phyloP scores from a whole-genome alignment of 805 yeast species.

The Candida jianshihensis region DNA sequence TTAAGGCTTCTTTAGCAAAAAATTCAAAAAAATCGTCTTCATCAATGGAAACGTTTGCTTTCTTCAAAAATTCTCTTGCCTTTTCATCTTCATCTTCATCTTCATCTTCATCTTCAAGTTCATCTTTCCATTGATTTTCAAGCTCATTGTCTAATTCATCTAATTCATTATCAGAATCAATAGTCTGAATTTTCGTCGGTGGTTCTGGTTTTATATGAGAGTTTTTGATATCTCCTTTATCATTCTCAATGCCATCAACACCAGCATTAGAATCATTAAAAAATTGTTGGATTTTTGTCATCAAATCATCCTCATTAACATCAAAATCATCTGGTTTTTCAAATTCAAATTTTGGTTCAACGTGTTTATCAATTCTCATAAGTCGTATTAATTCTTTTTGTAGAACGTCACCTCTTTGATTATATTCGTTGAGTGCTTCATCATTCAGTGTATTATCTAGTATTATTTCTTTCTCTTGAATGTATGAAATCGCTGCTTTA shows the following conservation, averaged over 20 bases:
- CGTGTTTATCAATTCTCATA: slow-evolving; percentile 14
- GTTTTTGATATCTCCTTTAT: slow-evolving; percentile 1
- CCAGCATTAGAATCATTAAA: slow-evolving; percentile 20
- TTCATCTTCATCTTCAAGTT: slow-evolving; percentile 4
- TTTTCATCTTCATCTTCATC: slow-evolving; percentile 20
- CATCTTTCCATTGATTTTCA: background rate
- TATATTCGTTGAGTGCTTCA: slow-evolving; percentile 10
- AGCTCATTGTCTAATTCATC: too few relatives aligned
- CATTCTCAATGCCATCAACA: slow-evolving; percentile 15
- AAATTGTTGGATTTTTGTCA: slow-evolving; percentile 19
- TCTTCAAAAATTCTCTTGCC: slow-evolving; percentile 23
- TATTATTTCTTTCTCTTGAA: background rate
- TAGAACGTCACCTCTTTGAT: slow-evolving; percentile 15
- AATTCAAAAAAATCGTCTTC: slow-evolving; percentile 69
- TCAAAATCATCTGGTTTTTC: slow-evolving; percentile 6
- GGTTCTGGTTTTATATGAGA: background rate
- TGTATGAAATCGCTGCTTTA: background rate
- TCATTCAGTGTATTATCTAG: slow-evolving; percentile 6
- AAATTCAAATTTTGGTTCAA: slow-evolving; percentile 14
- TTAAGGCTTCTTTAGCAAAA: slow-evolving; percentile 47
- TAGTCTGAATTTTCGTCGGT: background rate
- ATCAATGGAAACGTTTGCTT: slow-evolving; percentile 38
- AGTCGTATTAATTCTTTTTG: slow-evolving; percentile 24
- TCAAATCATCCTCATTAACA: slow-evolving; percentile 17
- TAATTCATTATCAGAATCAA: background rate